Conservation (phyloP, 2,329 filamentous ascomycete species). For the Rutstroemia sp. region DNA sequence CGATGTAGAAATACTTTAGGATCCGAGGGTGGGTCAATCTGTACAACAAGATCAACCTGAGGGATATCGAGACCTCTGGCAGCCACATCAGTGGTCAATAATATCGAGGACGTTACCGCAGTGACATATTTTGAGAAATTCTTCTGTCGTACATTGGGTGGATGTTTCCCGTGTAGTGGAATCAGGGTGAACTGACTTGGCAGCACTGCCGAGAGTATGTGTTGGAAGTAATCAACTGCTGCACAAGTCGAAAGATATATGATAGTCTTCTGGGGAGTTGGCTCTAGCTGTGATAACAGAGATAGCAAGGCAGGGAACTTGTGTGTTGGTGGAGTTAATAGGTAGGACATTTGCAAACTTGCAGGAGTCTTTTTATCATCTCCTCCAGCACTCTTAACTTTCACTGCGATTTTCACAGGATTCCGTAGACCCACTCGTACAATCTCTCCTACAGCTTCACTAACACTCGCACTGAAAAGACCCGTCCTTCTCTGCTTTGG, state of each 20-base stretch:
- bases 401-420: slow-evolving; percentile 89
- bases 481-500: slow-evolving; percentile 93
- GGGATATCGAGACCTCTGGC: slow-evolving; percentile 88
- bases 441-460: slow-evolving; percentile 87
- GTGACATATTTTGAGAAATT: slow-evolving; percentile 79
- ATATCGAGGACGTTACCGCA: slow-evolving; percentile 66
- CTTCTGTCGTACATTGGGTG: slow-evolving; percentile 76
- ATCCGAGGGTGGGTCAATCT: slow-evolving; percentile 78
- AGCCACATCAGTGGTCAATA: slow-evolving; percentile 89
- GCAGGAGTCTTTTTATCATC: slow-evolving; percentile 86
- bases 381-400: slow-evolving; percentile 71
- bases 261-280: slow-evolving; percentile 75
- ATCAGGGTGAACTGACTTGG: slow-evolving; percentile 62
- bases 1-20: slow-evolving; percentile 95
- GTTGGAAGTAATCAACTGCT: slow-evolving; percentile 88
- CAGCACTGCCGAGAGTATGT: slow-evolving; percentile 67
- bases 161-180: slow-evolving; percentile 86
- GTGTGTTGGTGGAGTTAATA: slow-evolving; percentile 66
- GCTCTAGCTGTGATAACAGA: slow-evolving; percentile 62
- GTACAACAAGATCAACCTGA: slow-evolving; percentile 82
- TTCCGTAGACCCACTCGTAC: slow-evolving; percentile 88
- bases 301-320: slow-evolving; percentile 70
- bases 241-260: slow-evolving; percentile 92
- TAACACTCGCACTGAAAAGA: slow-evolving; percentile 92
- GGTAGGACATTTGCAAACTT: slow-evolving; percentile 85